These are phyloP conservation scores for Grammothele lineata DNA, from an alignment of 768 basidiomycete species.

Conservation along the genomic window DNA sequence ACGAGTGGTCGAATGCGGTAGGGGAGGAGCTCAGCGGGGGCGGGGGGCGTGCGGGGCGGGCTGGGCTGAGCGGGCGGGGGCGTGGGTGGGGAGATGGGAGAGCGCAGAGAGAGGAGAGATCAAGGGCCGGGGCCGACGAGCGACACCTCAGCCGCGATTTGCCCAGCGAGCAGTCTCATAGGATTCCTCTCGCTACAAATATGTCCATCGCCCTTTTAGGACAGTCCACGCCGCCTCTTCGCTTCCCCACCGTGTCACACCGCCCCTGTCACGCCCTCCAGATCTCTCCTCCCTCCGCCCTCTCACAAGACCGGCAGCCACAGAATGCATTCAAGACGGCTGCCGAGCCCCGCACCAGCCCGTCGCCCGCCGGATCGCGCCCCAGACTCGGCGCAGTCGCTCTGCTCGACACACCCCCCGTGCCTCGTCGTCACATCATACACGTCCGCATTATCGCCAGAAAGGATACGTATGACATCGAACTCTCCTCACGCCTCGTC, in stretches of 20 bases:
- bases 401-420: too few species aligned
- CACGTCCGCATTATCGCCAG: slow-evolving; percentile 11
- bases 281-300: background rate
- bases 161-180: slow-evolving; percentile 23
- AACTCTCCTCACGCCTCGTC: slow-evolving; percentile 37
- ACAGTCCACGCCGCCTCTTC: slow-evolving; percentile 17
- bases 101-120: slow-evolving; percentile 14
- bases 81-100: slow-evolving; percentile 7
- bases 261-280: slow-evolving; percentile 15
- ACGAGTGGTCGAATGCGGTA: slow-evolving; percentile 6
- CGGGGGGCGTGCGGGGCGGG: slow-evolving; percentile 1
- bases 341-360: too few species aligned
- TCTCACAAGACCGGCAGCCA: too few species aligned
- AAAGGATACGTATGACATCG: slow-evolving; percentile 5
- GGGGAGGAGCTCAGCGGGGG: background rate
- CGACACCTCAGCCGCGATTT: slow-evolving; percentile 22
- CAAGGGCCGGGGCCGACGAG: slow-evolving; percentile 17
- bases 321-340: too few species aligned
- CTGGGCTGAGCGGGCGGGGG: background rate
- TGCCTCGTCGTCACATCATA: slow-evolving; percentile 11
- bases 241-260: slow-evolving; percentile 21
- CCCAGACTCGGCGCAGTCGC: background rate
- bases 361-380: too few species aligned
- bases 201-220: slow-evolving; percentile 23
- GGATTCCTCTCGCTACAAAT: slow-evolving; percentile 23